Conservation (phyloP, 768 basidiomycete genomes). For the Trametes cubensis region DNA sequence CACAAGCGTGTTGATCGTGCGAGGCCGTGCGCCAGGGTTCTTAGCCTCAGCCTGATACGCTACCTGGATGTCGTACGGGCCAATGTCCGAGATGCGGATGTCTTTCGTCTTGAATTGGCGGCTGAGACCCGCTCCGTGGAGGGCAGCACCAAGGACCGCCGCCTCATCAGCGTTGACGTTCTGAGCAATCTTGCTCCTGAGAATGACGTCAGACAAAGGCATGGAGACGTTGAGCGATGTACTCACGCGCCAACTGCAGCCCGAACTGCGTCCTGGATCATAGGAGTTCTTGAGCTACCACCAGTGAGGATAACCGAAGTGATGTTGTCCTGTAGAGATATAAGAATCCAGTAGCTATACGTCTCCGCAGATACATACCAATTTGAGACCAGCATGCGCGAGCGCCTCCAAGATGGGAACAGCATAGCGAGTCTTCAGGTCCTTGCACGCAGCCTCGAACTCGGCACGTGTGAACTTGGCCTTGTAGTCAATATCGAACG, state of each 20-base stretch:
- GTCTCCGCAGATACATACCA: conserved; percentile 47
- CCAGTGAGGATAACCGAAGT: conserved; percentile 93
- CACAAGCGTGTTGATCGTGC: conserved; percentile 74
- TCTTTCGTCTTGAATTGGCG: conserved; percentile 95
- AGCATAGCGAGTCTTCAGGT: conserved; percentile 63
- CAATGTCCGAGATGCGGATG: conserved; percentile 80
- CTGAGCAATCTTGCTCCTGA: conserved; percentile 79
- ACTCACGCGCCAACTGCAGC: conserved; percentile 77
- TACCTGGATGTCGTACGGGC: conserved; percentile 73
- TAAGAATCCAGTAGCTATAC: neutral
- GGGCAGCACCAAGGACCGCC: conserved; percentile 87
- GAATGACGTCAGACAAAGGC: conserved; percentile 5
- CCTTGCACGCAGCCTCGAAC: conserved; percentile 77
- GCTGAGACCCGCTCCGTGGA: conserved; percentile 87
- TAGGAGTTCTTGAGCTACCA: conserved; percentile 86
- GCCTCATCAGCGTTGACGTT: conserved; percentile 99
- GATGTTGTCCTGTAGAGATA: conserved; percentile 62
- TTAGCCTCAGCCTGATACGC: conserved; percentile 71
- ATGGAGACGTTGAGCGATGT: neutral
- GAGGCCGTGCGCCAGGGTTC: conserved; percentile 49
- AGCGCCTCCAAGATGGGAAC: conserved; percentile 79
- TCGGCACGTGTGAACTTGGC: conserved; percentile 71
- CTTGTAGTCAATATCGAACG: conserved; percentile 90
- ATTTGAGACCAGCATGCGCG: conserved; percentile 59
- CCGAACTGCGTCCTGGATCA: conserved; percentile 85